phyloP scores from a whole-genome alignment of 2,329 filamentous ascomycete genomes.

The Pseudocercospora fuligena region DNA sequence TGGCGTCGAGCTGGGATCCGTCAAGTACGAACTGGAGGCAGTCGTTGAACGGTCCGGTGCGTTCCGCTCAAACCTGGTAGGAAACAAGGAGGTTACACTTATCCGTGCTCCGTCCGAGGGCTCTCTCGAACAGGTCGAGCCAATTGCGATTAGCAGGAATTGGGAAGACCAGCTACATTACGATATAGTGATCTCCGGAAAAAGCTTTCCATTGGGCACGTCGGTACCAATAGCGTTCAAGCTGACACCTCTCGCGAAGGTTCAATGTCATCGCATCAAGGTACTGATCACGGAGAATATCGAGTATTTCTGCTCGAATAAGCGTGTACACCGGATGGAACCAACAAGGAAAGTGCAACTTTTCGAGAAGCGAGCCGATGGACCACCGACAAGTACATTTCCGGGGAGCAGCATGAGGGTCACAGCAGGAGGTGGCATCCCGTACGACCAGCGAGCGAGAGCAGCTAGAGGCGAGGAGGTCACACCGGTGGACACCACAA shows the following conservation, averaged over 20 bases:
- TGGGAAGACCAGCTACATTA: constrained; percentile 97
- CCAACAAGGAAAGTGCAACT: constrained; percentile 82
- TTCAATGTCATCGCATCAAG: constrained; percentile 90
- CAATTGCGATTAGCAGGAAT: constrained; percentile 88
- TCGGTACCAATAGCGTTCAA: constrained; percentile 94
- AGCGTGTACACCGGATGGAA: constrained; percentile 82
- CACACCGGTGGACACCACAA: constrained; percentile 61
- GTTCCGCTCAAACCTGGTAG: constrained; percentile 86
- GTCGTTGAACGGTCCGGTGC: constrained; percentile 84
- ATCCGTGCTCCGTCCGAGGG: constrained; percentile 86
- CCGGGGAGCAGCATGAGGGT: constrained; percentile 77
- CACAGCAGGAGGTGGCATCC: constrained; percentile 78
- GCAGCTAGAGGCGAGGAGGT: constrained; percentile 62
- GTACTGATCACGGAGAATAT: constrained; percentile 89
- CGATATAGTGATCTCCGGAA: constrained; percentile 93
- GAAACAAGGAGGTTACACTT: constrained; percentile 78
- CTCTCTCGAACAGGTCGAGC: constrained; percentile 87
- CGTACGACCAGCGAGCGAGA: constrained; percentile 63
- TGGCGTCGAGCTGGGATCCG: constrained; percentile 81
- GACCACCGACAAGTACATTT: constrained; percentile 73
- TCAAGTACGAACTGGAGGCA: constrained; percentile 86
- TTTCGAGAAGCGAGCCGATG: constrained; percentile 86
- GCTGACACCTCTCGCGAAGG: constrained; percentile 87
- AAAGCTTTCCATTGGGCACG: constrained; percentile 87
- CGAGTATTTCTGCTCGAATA: constrained; percentile 87